Base-by-base conservation (phyloP, 129 eudicot genomes). In the Lactuca saligna region DNA sequence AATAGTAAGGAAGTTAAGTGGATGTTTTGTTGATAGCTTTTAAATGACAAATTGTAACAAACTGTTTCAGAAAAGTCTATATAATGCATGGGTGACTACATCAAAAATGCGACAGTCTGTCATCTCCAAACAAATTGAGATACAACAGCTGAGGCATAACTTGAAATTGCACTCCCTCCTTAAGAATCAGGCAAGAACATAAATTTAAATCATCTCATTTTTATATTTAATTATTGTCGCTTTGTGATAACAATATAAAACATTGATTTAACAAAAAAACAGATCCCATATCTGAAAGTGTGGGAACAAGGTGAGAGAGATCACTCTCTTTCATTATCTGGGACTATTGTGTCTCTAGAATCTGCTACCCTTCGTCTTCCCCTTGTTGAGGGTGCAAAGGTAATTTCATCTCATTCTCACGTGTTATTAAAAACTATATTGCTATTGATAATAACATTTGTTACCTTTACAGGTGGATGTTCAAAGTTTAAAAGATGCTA, bases 11-110 rank as follows among this genome's bases (percentile, higher is more conserved):
- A 25, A 8, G 17, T 29, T 39, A 57, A 57, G 48, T 42, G 14
- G 54, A 56, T 69, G 57, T 15, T 70, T 32, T 67, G 8, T 35
- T 50, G n/a, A 14, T 42, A 42, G 51, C 5, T 25, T 41, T 39
- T 9, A 6, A 25, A 9, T 16, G 35, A 33, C 48, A 50, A 6
- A 32, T 29, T 63, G 55, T 58, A 58, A 33, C 63, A 20, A 17
- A 33, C 66, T 80, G 65, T 65, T 68, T 33, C 96, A 89, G 96
- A 86, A 78, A 78, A 83, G 82, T 62, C 82, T 86, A 42, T 86
- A 86, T 58, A 86, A 83, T 71, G 87, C 92, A 41, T 86, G 88
- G 92, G 81, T 78, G 69, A 63, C 82, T 29, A 86, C 80, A 4
- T 57, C 84, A 7, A 84, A 83, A 63, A 58, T 86, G 86, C 80